Base-by-base conservation (phyloP, 2,329 filamentous ascomycete species). In the Pseudocercospora ulei region DNA sequence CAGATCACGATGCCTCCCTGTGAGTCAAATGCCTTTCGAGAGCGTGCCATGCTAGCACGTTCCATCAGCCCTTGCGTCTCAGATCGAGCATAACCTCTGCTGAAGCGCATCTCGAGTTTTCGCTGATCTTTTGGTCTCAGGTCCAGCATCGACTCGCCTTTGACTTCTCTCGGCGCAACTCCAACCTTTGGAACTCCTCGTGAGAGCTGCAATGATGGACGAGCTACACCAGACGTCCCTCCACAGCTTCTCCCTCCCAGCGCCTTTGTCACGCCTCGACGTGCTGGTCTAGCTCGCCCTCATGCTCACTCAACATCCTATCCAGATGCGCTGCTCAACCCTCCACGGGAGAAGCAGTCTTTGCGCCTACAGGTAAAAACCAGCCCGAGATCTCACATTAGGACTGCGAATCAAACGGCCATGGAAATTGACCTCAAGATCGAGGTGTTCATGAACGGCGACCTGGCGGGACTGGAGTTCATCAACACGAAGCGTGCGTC, bases 361-460 rank as follows among this genome's bases (percentile, higher is more conserved):
- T 38, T 48, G 7, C 28, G 39, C 17, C 35, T 48, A 5, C 29
- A 35, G 4, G 38, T 48, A 20, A 29, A 31, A 6, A 46, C 43
- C 8, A 26, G 14, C 9, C 38, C 22, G 19, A 33, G 38, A 1
- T 27, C 39, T 12, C 30, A 34, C 14, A 25, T 39, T 8, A 35
- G 27, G 8, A 19, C 20, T 2, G 24, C 12, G 6, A 24, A 29
- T 8, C 28, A 27, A 11, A 37, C 35, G 16, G n/a, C 33, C 11
- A n/a, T 29, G 13, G 42, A 35, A 5, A 33, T 29, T n/a, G 46
- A 65, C 20, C 41, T 69, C 35, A 68, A 66, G 48, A 58, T 69
- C 27, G 66, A 69, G n/a, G 59, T 70, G 3, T 64, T 66, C 47
- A 55, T 67, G 49, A 70, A 70, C 38, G 67, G 68, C 23, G 51